Evolutionary conservation across 2,329 filamentous ascomycete genomes (phyloP).

Genomic region (Amesomyces nigricolor): DNA sequence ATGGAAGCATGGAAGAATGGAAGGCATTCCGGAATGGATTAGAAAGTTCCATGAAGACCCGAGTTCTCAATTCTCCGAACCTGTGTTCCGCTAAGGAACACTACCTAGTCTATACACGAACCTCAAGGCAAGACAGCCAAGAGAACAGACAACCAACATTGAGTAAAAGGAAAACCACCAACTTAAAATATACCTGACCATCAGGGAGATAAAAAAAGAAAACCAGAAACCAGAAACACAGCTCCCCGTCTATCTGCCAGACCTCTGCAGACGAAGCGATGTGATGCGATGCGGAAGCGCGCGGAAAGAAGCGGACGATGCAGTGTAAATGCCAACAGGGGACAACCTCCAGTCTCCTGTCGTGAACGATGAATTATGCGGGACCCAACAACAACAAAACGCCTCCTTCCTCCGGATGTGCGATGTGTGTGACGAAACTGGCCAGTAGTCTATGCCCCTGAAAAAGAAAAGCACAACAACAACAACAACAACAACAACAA

Average conservation of each 20-base stretch:
- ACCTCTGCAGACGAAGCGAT: too few species aligned
- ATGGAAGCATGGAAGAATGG: too few species aligned
- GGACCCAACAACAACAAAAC: constrained; percentile 11
- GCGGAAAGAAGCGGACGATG: constrained; percentile 5
- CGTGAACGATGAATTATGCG: background rate
- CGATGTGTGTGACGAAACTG: constrained; percentile 14
- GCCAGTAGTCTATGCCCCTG: constrained; percentile 18
- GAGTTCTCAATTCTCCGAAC: background rate
- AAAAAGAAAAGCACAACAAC: background rate
- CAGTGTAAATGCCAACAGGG: background rate
- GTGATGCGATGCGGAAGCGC: too few species aligned
- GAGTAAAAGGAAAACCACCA: background rate
- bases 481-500: background rate
- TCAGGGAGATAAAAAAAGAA: background rate
- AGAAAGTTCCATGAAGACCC: background rate
- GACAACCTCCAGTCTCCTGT: background rate
- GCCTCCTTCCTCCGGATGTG: constrained; percentile 16
- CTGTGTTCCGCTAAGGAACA: background rate
- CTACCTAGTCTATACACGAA: background rate
- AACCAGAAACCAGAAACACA: background rate
- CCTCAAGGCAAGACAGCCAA: background rate
- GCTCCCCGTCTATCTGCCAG: constrained; percentile 2
- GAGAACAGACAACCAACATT: background rate
- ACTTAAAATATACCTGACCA: background rate
- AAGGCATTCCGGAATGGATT: too few species aligned